Percentiles rank a stretch among this genome's conserved stretches.
Conservation (phyloP, 345 rosid species). For the Eucalyptus pauciflora region DNA sequence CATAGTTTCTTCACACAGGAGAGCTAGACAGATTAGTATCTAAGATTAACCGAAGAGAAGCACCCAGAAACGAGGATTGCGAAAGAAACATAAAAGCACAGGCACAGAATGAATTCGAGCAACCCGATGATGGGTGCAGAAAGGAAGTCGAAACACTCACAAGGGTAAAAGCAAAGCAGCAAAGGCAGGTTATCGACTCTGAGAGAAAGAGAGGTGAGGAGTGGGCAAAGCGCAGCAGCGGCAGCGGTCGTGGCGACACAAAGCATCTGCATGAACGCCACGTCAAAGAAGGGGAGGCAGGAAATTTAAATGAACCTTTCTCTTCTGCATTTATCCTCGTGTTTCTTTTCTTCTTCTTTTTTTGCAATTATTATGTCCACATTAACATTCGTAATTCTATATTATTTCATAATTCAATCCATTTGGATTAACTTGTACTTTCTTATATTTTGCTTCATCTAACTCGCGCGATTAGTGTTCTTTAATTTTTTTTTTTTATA, state of each 20-base stretch:
- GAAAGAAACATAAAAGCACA: not conserved
- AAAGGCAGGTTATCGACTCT: not conserved
- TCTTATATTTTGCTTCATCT: not conserved
- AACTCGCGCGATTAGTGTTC: not conserved
- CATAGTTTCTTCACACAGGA: not conserved
- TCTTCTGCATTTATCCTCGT: not conserved
- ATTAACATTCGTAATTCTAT: not conserved
- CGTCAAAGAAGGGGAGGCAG: not conserved
- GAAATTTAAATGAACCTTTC: not conserved
- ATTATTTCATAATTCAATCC: not conserved
- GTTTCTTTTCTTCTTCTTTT: not conserved
- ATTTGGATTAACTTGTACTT: not conserved
- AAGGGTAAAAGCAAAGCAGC: not conserved
- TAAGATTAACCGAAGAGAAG: not conserved
- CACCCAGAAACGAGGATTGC: not conserved
- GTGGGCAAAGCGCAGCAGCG: not conserved
- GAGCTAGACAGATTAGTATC: not conserved
- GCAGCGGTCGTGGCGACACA: not conserved
- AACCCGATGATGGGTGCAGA: not conserved
- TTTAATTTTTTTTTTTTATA: not conserved
- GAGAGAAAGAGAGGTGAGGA: not conserved
- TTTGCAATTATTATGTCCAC: not conserved
- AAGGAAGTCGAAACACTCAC: not conserved
- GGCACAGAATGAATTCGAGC: not conserved
- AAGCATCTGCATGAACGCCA: not conserved